These are phyloP conservation scores for Coemansia sp. DNA, from an alignment of 192 early-diverging fungal genomes.

Conservation along the genomic window DNA sequence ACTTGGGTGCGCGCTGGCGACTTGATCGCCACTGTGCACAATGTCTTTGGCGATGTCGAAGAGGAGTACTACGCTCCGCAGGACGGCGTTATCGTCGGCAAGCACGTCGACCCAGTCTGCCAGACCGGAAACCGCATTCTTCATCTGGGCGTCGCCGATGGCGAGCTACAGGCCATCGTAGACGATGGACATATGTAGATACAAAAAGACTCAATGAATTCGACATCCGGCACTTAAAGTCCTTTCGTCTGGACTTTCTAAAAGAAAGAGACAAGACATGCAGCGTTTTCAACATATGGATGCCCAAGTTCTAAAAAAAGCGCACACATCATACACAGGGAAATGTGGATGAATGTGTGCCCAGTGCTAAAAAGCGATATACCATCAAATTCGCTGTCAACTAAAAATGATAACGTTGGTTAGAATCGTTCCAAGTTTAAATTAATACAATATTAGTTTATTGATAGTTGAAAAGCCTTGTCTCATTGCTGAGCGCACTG, in stretches of 20 bases:
- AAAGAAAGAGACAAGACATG: too few relatives aligned
- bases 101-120: constrained; percentile 82
- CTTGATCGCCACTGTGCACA: constrained; percentile 80
- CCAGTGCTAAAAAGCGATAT: background rate
- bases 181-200: constrained; percentile 60
- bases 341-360: too few relatives aligned
- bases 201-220: constrained; percentile 7
- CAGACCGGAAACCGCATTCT: constrained; percentile 83
- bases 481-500: constrained; percentile 49
- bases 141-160: constrained; percentile 73
- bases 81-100: constrained; percentile 78
- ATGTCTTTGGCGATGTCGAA: constrained; percentile 84
- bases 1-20: constrained; percentile 79
- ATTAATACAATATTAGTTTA: too few relatives aligned
- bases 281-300: too few relatives aligned
- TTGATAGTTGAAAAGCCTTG: background rate
- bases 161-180: constrained; percentile 54
- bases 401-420: too few relatives aligned
- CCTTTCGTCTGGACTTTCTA: too few relatives aligned
- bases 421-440: too few relatives aligned
- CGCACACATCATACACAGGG: too few relatives aligned
- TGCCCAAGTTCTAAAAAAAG: too few relatives aligned
- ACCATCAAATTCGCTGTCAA: background rate
- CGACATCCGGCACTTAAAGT: too few relatives aligned
- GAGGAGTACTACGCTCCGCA: constrained; percentile 80